These are phyloP conservation scores for Akanthomyces lecanii DNA, from an alignment of 2,329 filamentous ascomycete species.

Conservation along the genomic window DNA sequence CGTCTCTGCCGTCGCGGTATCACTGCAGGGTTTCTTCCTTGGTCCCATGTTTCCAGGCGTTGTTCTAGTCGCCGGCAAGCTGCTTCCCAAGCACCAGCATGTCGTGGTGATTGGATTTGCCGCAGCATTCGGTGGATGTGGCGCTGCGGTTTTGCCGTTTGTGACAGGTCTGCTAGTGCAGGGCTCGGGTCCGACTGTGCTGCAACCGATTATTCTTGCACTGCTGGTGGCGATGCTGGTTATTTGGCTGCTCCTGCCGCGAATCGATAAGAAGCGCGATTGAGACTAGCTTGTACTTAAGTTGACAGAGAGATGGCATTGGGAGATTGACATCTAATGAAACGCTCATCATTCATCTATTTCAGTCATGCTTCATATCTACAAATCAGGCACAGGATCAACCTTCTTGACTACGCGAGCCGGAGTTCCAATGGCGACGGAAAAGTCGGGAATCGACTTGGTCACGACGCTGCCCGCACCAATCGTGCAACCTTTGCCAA, in stretches of 20 bases:
- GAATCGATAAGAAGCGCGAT: conserved; percentile 37
- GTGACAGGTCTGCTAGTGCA: conserved; percentile 63
- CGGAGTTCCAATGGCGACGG: conserved; percentile 45
- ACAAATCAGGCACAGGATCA: conserved; percentile 32
- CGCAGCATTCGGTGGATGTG: conserved; percentile 68
- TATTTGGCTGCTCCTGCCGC: conserved; percentile 45
- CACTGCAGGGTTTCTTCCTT: conserved; percentile 72
- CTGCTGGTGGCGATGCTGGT: conserved; percentile 41
- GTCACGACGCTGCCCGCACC: conserved; percentile 49
- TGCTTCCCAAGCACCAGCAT: conserved; percentile 67
- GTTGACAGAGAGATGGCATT: background rate
- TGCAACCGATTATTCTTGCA: conserved; percentile 55
- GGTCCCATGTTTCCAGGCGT: conserved; percentile 73
- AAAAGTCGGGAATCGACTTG: conserved; percentile 44
- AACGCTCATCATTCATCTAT: background rate
- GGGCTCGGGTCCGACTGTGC: conserved; percentile 48
- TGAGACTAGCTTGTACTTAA: conserved; percentile 18
- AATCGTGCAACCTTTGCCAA: conserved; percentile 49
- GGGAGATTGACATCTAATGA: background rate
- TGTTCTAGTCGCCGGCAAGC: conserved; percentile 65
- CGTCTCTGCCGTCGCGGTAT: conserved; percentile 67
- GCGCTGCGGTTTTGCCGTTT: conserved; percentile 64
- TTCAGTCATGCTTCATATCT: background rate
- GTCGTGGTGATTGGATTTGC: conserved; percentile 74
- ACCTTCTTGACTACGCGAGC: conserved; percentile 47